phyloP scores from a whole-genome alignment of 2,329 filamentous ascomycete species.

The Aureobasidium sp. region DNA sequence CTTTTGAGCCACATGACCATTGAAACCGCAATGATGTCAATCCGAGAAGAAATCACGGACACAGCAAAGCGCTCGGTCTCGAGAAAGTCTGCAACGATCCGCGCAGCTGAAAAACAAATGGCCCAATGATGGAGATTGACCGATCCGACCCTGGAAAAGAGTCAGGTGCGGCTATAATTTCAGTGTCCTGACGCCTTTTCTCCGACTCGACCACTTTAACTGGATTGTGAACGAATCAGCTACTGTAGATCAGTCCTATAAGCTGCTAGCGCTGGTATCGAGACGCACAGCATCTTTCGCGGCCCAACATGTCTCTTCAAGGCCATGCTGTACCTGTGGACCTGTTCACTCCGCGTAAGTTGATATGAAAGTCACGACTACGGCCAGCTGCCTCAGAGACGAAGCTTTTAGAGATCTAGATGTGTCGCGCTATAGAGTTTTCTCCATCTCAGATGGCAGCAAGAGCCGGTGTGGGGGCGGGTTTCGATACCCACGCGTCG shows the following conservation, averaged over 20 bases:
- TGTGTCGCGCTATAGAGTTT: background rate
- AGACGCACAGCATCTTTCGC: background rate
- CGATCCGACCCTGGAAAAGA: background rate
- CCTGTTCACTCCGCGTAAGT: too few relatives aligned
- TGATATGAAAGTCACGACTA: background rate
- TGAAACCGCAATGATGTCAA: background rate
- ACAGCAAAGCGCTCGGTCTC: background rate
- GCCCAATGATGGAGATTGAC: background rate
- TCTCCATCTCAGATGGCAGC: background rate
- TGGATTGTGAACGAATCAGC: background rate
- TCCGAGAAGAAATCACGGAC: background rate
- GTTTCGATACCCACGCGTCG: background rate
- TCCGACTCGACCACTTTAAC: background rate
- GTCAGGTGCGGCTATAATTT: background rate
- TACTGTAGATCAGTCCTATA: background rate
- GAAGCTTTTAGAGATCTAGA: background rate
- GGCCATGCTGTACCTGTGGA: background rate
- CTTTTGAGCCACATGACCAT: background rate
- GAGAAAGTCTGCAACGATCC: background rate
- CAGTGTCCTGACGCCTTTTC: background rate
- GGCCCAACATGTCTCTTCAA: background rate
- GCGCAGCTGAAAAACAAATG: background rate
- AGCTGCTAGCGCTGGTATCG: background rate
- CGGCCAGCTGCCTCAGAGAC: too few relatives aligned
- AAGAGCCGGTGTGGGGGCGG: conserved; percentile 1